phyloP scores from a whole-genome alignment of 1,139 yeast species.

The Yamadazyma blattariae region DNA sequence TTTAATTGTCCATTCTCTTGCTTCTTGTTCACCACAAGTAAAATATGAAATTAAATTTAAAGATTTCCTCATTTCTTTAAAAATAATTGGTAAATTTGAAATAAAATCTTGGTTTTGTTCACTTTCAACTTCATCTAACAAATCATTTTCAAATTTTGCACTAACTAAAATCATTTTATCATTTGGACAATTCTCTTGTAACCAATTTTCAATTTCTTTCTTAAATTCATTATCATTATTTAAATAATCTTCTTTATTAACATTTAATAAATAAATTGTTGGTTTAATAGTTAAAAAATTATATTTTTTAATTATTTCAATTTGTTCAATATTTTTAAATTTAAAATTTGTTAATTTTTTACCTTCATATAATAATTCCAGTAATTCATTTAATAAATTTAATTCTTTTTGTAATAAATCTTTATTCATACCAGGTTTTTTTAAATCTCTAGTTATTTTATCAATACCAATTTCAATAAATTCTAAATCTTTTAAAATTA shows the following conservation, averaged over 20 bases:
- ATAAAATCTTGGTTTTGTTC: conserved; percentile 10
- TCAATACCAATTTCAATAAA: conserved; percentile 57
- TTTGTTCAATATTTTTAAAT: conserved; percentile 55
- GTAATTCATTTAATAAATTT: conserved; percentile 45
- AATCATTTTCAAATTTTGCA: conserved; percentile 54
- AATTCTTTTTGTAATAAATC: conserved; percentile 39
- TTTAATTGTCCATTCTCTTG: conserved; percentile 89
- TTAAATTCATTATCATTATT: conserved; percentile 44
- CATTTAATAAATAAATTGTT: conserved; percentile 59
- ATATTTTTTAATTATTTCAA: conserved; percentile 53
- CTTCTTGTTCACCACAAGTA: conserved; percentile 89
- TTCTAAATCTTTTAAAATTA: conserved; percentile 70
- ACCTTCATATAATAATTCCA: conserved; percentile 57
- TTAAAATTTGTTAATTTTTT: conserved; percentile 44
- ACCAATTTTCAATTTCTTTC: conserved; percentile 48
- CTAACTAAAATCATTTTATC: conserved; percentile 58
- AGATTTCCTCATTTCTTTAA: conserved; percentile 60
- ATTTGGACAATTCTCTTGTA: conserved; percentile 49
- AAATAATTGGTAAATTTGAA: conserved; percentile 46
- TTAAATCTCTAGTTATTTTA: conserved; percentile 39
- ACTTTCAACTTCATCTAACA: conserved; percentile 20
- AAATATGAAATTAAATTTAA: conserved; percentile 78
- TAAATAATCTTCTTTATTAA: conserved; percentile 53
- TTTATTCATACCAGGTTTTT: conserved; percentile 28
- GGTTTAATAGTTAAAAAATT: conserved; percentile 73